Conservation (phyloP, 2,329 filamentous ascomycete genomes). For the Pseudogymnoascus sp. region DNA sequence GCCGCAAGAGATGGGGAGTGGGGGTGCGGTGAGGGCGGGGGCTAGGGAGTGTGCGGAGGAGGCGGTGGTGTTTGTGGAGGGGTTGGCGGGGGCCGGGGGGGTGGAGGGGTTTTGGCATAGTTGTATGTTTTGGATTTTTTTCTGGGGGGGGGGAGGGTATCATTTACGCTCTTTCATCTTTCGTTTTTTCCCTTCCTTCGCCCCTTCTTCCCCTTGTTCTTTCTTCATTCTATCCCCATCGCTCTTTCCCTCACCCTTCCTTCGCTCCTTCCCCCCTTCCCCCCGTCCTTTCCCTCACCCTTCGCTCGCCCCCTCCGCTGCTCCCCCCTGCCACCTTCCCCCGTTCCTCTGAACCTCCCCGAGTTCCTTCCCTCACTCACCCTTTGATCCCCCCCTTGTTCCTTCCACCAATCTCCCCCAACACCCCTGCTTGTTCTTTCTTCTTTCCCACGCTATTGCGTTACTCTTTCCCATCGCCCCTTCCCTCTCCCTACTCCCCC, state of each 20-base stretch:
- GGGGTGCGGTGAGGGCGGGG: conserved; percentile 22
- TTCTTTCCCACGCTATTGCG: no score
- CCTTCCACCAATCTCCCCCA: neutral
- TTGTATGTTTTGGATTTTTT: conserved; percentile 2
- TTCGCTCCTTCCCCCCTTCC: neutral
- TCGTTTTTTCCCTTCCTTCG: neutral
- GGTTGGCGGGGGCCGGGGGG: conserved; percentile 20
- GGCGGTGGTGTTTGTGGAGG: conserved; percentile 28
- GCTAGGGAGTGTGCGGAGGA: conserved; percentile 27
- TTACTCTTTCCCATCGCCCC: neutral
- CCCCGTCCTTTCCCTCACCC: neutral
- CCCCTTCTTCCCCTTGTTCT: neutral
- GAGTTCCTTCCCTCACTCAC: neutral
- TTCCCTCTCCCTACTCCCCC: neutral
- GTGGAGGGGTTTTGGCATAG: conserved; percentile 27
- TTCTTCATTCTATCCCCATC: neutral
- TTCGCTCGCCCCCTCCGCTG: neutral
- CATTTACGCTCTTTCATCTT: conserved; percentile 1
- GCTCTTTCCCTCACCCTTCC: neutral
- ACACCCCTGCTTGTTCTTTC: no score
- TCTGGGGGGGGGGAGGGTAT: neutral
- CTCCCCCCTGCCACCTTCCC: neutral
- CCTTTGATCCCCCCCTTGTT: neutral
- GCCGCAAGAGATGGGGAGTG: neutral
- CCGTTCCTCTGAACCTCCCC: no score